These are phyloP conservation scores for Silene conica DNA, from an alignment of 148 eudicot species.

Conservation along the genomic window DNA sequence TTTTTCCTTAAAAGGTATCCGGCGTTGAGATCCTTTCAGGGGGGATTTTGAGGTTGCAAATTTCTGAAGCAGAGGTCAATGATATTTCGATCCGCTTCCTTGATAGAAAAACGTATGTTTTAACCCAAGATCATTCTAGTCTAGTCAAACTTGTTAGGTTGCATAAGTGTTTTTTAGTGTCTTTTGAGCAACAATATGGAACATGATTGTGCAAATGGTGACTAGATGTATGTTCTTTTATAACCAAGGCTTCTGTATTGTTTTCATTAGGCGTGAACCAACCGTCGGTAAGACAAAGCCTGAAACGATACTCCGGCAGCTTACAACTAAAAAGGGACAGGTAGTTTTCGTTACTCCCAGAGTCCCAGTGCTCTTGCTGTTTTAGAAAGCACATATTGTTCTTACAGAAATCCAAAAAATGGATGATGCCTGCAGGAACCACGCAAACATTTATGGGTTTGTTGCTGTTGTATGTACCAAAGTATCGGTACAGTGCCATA, in stretches of 20 bases:
- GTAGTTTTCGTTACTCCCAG: conserved; percentile 29
- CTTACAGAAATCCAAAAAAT: too few relatives aligned
- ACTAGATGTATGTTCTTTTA: conserved; percentile 6
- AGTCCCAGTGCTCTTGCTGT: not conserved
- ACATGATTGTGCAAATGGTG: not conserved
- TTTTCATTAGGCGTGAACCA: conserved; percentile 75
- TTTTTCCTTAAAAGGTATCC: conserved; percentile 54
- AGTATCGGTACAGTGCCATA: not conserved
- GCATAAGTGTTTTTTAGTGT: not conserved
- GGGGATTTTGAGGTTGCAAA: conserved; percentile 83
- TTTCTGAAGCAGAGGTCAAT: conserved; percentile 97
- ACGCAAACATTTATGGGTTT: not conserved
- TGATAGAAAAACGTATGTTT: conserved; percentile 81
- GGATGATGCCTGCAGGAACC: conserved; percentile 1
- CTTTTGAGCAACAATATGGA: not conserved
- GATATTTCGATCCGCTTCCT: conserved; percentile 85
- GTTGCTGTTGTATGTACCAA: not conserved
- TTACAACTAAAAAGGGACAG: conserved; percentile 97
- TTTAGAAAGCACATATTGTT: not conserved
- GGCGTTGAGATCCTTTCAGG: conserved; percentile 96
- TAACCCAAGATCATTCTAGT: conserved; percentile 6
- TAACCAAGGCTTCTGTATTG: conserved; percentile 17
- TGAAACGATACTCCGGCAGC: conserved; percentile 95
- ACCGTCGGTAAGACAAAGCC: conserved; percentile 95
- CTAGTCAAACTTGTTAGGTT: not conserved